These are phyloP conservation scores for Gossypium stocksii DNA, from an alignment of 345 rosid genomes.

Conservation along the genomic window DNA sequence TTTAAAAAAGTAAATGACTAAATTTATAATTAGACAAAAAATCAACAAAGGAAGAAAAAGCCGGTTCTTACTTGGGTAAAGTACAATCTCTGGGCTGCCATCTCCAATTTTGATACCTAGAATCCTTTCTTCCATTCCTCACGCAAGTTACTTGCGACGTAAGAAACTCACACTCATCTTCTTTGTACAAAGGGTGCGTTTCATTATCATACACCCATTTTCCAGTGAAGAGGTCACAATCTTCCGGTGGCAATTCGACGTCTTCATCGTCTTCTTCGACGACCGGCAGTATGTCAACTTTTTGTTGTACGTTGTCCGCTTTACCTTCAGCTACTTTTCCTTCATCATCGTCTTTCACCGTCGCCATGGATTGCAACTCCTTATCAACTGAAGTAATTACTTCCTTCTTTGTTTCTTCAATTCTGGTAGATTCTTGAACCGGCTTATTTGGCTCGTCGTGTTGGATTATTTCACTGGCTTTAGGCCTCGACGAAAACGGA, in stretches of 20 bases:
- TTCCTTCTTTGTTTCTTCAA: slow-evolving; percentile 21
- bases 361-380: slow-evolving; percentile 18
- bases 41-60: too few species aligned
- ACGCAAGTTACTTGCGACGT: slow-evolving; percentile 84
- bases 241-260: slow-evolving; percentile 67
- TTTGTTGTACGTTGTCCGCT: slow-evolving; percentile 38
- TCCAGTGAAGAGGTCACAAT: slow-evolving; percentile 83
- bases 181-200: slow-evolving; percentile 70
- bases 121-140: slow-evolving; percentile 87
- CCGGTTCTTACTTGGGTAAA: slow-evolving; percentile 57
- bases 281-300: slow-evolving; percentile 20
- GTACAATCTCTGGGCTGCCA: slow-evolving; percentile 93
- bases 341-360: slow-evolving; percentile 28
- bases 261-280: slow-evolving; percentile 41
- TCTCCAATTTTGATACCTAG: slow-evolving; percentile 84
- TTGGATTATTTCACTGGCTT: slow-evolving; percentile 30
- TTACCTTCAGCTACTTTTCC: slow-evolving; percentile 32
- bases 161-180: slow-evolving; percentile 74
- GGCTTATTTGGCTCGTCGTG: slow-evolving; percentile 25
- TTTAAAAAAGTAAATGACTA: too few species aligned
- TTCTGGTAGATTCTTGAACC: slow-evolving; percentile 31
- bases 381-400: slow-evolving; percentile 31
- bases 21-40: too few species aligned
- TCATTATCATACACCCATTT: slow-evolving; percentile 69
- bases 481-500: slow-evolving; percentile 60